Evolutionary conservation across 2,329 filamentous ascomycete species (phyloP), one percentile per base, ranked within the genome.

Genomic region (Alternaria sp.): DNA sequence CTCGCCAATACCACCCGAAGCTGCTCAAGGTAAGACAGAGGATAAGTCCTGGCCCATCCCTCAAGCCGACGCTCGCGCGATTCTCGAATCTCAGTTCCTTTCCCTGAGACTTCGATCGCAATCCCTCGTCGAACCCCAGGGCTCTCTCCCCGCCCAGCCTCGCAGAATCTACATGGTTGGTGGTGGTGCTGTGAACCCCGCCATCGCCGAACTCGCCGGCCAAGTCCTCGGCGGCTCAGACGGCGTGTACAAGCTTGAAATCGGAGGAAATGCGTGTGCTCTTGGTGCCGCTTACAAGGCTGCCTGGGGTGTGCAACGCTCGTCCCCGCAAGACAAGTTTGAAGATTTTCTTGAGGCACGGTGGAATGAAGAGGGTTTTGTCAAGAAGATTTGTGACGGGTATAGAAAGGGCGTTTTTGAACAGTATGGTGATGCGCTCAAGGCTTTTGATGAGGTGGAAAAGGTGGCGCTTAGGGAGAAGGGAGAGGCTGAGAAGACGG

Each of bases 251-350:
- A 91, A 90, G 78, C 86, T 99, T 13, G 93, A 98, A 73, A 92
- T 98, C 5, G 94, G 95, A 26, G 93, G 93, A 26, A 97, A 96
- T 79, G 94, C 95, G 3, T 99, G 95, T 79, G 95, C 94, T 10
- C 80, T 98, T 13, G 95, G 95, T 13, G 92, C 92, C 6, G 94
- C 94, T 26, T 97, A 98, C 80, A 98, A 98, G 80, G 94, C 95
- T 13, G 88, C 96, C 0, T 99, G 95, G 95, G 93, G 90, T 1
- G 82, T 92, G 54, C 92, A 95, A 81, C 82, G 91, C 46, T 77
- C 78, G 24, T 76, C 68, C 0, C 71, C 68, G 0, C 72, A 80
- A 2, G 88, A 96, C 84, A 91, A 85, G 4, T 98, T 98, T 79
- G 95, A 98, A 74, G 89, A 94, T 61, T 82, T 97, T 63, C 89